A percentile compares a stretch with the other conserved stretches of the same genome.
These are phyloP conservation scores for Solanum neorickii DNA, from an alignment of 257 asterid genomes.

Conservation along the genomic window DNA sequence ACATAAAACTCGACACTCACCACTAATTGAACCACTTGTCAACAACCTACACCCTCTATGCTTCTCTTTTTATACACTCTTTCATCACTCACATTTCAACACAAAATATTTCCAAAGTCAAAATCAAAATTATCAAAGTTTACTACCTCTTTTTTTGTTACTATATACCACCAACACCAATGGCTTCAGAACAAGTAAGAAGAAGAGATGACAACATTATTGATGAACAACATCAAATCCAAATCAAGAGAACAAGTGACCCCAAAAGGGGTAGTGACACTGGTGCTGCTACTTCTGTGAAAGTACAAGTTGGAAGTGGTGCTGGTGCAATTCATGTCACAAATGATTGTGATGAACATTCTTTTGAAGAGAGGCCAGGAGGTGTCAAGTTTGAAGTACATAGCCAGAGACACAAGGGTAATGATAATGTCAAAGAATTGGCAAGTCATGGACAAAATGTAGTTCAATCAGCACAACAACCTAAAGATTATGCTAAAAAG, in stretches of 20 bases:
- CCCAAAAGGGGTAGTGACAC: conserved; percentile 42
- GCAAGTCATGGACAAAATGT: not conserved
- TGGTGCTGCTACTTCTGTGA: conserved; percentile 25
- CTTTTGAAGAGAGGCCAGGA: conserved; percentile 1
- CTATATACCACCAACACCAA: not conserved
- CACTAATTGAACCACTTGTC: not conserved
- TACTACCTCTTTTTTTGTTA: not conserved
- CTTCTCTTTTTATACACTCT: not conserved
- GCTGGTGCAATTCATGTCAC: not conserved
- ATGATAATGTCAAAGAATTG: conserved; percentile 1
- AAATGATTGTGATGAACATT: not conserved
- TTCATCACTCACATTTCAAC: not conserved
- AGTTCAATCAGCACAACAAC: not conserved
- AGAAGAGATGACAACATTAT: conserved; percentile 13
- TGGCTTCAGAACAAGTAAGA: conserved; percentile 43
- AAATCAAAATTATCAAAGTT: not conserved
- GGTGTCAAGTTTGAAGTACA: conserved; percentile 10
- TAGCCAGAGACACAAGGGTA: not conserved
- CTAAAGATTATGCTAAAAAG: not conserved
- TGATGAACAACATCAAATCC: conserved; percentile 14
- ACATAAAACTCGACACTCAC: not conserved
- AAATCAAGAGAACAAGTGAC: conserved; percentile 39
- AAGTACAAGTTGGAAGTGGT: not conserved
- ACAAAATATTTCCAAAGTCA: not conserved
- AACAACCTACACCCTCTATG: not conserved